Conservation (phyloP, 2,329 filamentous ascomycete genomes). For the Claviceps fusiformis region DNA sequence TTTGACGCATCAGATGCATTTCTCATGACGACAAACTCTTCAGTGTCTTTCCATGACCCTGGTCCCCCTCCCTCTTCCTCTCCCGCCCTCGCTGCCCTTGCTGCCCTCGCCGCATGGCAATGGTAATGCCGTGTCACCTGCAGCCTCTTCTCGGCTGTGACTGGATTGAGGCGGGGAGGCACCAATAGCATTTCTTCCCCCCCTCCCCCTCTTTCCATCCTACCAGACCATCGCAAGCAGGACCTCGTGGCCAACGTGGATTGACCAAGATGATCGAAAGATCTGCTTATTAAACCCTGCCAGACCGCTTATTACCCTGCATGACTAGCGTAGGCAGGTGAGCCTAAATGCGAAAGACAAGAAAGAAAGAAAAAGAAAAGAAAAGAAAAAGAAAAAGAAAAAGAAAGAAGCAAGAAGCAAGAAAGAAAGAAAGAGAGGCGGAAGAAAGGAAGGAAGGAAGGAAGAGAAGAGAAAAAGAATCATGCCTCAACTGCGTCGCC, state of each 20-base stretch:
- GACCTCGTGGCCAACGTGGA: neutral
- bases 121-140: neutral
- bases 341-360: neutral
- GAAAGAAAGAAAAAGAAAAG: neutral
- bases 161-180: neutral
- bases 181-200: neutral
- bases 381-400: too few relatives aligned
- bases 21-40: too few relatives aligned
- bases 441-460: too few relatives aligned
- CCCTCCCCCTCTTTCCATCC: too few relatives aligned
- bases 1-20: too few relatives aligned
- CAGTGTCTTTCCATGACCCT: too few relatives aligned
- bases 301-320: neutral
- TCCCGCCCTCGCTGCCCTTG: too few relatives aligned
- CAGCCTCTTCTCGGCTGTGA: neutral
- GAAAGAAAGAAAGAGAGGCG: neutral
- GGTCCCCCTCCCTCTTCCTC: too few relatives aligned
- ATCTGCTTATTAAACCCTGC: neutral
- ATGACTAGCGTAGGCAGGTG: neutral
- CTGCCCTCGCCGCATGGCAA: neutral
- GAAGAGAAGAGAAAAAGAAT: too few relatives aligned
- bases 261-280: neutral
- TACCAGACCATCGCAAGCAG: too few relatives aligned
- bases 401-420: too few relatives aligned
- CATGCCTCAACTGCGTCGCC: neutral